Conservation (phyloP, 1,284 basidiomycete species). For the Trichosporon inkin region DNA sequence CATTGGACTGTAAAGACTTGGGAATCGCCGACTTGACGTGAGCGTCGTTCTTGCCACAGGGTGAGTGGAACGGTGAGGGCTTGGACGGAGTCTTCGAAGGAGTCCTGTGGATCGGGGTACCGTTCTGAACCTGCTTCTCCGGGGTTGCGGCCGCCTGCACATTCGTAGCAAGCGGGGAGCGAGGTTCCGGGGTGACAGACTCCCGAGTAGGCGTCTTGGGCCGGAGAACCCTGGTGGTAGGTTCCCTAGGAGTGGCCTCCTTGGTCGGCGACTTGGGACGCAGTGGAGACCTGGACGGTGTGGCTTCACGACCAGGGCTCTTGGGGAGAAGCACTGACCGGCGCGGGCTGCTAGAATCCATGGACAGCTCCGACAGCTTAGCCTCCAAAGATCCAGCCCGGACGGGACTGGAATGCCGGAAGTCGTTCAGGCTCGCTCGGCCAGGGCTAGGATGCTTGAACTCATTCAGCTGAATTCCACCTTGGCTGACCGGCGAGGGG, state of each 20-base stretch:
- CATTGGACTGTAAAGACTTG: conserved; percentile 7
- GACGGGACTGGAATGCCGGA: neutral
- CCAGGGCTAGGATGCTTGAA: neutral
- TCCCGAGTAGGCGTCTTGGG: neutral
- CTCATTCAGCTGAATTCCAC: neutral
- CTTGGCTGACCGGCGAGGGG: neutral
- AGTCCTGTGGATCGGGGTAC: neutral
- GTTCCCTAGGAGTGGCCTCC: neutral
- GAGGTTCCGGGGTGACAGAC: neutral
- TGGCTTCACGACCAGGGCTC: neutral
- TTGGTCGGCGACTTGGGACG: conserved; percentile 3
- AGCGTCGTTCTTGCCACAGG: conserved; percentile 7
- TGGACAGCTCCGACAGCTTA: neutral
- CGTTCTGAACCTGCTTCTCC: neutral
- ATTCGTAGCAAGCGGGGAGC: neutral
- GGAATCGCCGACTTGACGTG: conserved; percentile 9
- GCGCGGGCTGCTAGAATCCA: neutral
- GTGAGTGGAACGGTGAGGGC: conserved; percentile 3
- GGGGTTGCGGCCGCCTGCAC: neutral
- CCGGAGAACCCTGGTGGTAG: neutral
- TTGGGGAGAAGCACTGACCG: neutral
- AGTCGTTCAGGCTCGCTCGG: neutral
- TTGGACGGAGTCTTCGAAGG: conserved; percentile 4
- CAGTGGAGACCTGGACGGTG: neutral
- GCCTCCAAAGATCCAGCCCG: neutral